These are phyloP conservation scores for Chalciporus sphaerocephalus DNA, from an alignment of 768 basidiomycete genomes.

Conservation along the genomic window DNA sequence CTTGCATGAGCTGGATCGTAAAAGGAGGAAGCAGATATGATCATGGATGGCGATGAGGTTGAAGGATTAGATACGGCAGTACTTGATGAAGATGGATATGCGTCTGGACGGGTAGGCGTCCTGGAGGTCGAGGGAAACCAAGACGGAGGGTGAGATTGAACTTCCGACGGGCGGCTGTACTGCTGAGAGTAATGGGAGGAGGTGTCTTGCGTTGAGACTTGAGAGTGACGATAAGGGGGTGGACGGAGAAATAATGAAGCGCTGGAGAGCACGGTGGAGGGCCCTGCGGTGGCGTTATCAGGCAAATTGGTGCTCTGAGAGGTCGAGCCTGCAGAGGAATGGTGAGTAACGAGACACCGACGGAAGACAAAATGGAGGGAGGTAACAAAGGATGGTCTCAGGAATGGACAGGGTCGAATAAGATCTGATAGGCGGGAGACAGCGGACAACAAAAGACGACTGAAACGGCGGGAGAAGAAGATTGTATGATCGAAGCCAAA, in stretches of 20 bases:
- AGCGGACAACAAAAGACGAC: constrained; percentile 6
- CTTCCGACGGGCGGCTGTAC: background rate
- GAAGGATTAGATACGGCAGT: constrained; percentile 1
- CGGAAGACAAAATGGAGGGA: background rate
- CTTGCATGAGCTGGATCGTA: constrained; percentile 45
- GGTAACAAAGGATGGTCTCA: background rate
- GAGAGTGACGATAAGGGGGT: background rate
- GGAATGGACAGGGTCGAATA: constrained; percentile 9
- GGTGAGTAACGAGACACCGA: constrained; percentile 3
- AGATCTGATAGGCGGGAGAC: constrained; percentile 9
- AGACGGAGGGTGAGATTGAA: background rate
- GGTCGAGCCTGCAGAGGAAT: constrained; percentile 6
- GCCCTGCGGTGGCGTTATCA: background rate
- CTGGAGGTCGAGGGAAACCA: constrained; percentile 3
- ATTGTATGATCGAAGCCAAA: constrained; percentile 4
- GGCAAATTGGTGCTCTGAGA: constrained; percentile 1
- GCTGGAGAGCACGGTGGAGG: background rate
- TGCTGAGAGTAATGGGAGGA: background rate
- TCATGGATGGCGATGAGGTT: constrained; percentile 36
- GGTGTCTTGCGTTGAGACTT: background rate
- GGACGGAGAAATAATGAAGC: background rate
- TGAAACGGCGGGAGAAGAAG: constrained; percentile 5
- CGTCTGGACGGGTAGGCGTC: background rate
- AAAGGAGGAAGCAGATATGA: constrained; percentile 50
- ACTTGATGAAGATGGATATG: background rate